A percentile compares a stretch with the other conserved stretches of the same genome.
phyloP scores from a whole-genome alignment of 2,329 filamentous ascomycete species.

The Lasiodiplodia hormozganensis region DNA sequence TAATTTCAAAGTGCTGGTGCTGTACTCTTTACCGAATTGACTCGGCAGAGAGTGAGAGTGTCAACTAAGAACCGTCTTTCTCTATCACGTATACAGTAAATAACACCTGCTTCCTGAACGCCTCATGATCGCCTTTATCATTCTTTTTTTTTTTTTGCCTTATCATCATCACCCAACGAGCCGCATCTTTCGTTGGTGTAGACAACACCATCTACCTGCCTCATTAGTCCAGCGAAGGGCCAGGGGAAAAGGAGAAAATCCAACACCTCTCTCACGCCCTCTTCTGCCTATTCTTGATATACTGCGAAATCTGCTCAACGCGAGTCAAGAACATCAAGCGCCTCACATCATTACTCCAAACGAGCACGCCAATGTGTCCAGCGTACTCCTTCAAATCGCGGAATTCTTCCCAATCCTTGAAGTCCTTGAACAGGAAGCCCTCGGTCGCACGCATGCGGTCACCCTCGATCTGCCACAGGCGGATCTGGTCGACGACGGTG shows the following conservation, averaged over 20 bases:
- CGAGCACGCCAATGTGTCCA: conserved; percentile 85
- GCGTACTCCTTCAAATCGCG: conserved; percentile 76
- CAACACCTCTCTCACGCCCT: conserved; percentile 6
- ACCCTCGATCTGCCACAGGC: conserved; percentile 96
- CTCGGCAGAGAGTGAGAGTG: not conserved
- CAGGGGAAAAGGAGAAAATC: not conserved
- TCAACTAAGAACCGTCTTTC: not conserved
- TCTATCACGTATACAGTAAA: not conserved
- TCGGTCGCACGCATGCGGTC: conserved; percentile 86
- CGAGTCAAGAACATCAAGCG: conserved; percentile 91
- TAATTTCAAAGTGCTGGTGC: not conserved
- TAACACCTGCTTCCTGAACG: not conserved
- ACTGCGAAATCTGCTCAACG: conserved; percentile 81
- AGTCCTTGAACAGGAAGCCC: conserved; percentile 91
- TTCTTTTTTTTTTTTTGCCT: not conserved
- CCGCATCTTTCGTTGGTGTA: not conserved
- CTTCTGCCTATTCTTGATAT: conserved; percentile 31
- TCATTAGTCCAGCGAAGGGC: not conserved
- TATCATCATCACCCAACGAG: not conserved
- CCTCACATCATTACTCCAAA: conserved; percentile 82
- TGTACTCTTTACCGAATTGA: not conserved
- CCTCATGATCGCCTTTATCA: not conserved
- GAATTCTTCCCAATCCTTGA: conserved; percentile 75
- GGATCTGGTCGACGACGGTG: conserved; percentile 96
- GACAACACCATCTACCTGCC: not conserved